A percentile compares a stretch with the other conserved stretches of the same genome.
These are phyloP conservation scores for Monascus purpureus DNA, from an alignment of 495 filamentous ascomycete genomes.

Conservation along the genomic window DNA sequence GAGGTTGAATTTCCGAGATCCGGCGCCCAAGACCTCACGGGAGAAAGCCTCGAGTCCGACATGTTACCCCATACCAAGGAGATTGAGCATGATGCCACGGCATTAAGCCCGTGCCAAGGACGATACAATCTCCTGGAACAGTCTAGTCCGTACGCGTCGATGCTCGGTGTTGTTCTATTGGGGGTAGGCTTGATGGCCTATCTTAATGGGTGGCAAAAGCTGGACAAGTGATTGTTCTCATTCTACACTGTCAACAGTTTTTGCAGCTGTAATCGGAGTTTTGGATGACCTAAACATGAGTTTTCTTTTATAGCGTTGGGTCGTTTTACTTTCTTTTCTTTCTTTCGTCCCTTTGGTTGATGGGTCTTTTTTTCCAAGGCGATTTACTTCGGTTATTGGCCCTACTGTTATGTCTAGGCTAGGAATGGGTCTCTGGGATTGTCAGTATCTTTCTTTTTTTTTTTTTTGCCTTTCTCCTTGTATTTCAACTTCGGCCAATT, in stretches of 20 bases:
- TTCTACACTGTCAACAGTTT: background rate
- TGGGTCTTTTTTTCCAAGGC: too few species aligned
- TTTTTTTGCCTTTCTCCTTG: too few species aligned
- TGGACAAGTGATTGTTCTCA: conserved; percentile 26
- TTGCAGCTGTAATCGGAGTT: too few species aligned
- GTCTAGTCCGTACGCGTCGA: conserved; percentile 69
- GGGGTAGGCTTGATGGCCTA: conserved; percentile 91
- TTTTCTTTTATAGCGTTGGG: too few species aligned
- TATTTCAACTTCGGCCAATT: too few species aligned
- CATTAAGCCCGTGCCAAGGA: conserved; percentile 26
- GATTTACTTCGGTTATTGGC: too few species aligned
- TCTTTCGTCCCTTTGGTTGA: too few species aligned
- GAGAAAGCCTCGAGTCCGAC: conserved; percentile 11
- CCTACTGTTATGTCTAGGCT: too few species aligned
- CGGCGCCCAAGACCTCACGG: conserved; percentile 8
- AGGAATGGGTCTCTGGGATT: too few species aligned
- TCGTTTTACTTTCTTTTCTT: too few species aligned
- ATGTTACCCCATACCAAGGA: conserved; percentile 20
- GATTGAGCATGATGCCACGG: conserved; percentile 24
- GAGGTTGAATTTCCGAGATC: conserved; percentile 5
- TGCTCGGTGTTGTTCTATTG: conserved; percentile 77
- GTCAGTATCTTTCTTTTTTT: too few species aligned
- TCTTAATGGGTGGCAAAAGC: conserved; percentile 75
- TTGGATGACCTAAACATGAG: too few species aligned
- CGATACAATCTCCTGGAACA: conserved; percentile 38